These are phyloP conservation scores for Massarina eburnea DNA, from an alignment of 2,329 filamentous ascomycete genomes.

Conservation along the genomic window DNA sequence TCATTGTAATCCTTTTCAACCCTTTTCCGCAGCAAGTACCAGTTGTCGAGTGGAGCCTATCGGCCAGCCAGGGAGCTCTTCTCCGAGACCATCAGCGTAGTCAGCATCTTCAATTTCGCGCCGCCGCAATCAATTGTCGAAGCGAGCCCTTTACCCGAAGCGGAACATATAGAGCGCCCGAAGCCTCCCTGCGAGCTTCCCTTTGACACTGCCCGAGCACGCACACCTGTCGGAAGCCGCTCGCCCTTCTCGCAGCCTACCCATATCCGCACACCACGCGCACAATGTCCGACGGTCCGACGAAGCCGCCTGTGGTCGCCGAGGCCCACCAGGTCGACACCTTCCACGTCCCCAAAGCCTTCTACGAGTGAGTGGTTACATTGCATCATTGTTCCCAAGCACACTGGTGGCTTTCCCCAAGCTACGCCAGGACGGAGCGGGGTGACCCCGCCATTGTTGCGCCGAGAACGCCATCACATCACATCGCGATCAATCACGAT, in stretches of 20 bases:
- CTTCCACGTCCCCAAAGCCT: constrained; percentile 60
- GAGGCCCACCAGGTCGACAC: constrained; percentile 79
- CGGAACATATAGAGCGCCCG: too few relatives aligned
- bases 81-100: constrained; percentile 18
- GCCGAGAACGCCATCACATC: neutral
- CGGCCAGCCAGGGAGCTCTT: constrained; percentile 18
- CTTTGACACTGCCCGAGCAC: constrained; percentile 11
- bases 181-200: constrained; percentile 3
- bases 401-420: neutral
- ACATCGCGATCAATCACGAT: constrained; percentile 7
- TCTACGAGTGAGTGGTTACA: constrained; percentile 42
- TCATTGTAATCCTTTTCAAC: too few relatives aligned
- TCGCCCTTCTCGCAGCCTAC: constrained; percentile 7
- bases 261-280: constrained; percentile 10
- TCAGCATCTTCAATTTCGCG: neutral
- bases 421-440: constrained; percentile 25
- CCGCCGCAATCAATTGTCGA: neutral
- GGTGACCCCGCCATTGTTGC: constrained; percentile 38
- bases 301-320: constrained; percentile 54
- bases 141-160: neutral
- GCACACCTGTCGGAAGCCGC: constrained; percentile 10
- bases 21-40: too few relatives aligned
- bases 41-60: neutral
- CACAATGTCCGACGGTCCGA: constrained; percentile 50
- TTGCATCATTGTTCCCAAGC: constrained; percentile 18